Evolutionary conservation across 1,139 yeast species (phyloP).

Genomic region (Hansenula sp.): DNA sequence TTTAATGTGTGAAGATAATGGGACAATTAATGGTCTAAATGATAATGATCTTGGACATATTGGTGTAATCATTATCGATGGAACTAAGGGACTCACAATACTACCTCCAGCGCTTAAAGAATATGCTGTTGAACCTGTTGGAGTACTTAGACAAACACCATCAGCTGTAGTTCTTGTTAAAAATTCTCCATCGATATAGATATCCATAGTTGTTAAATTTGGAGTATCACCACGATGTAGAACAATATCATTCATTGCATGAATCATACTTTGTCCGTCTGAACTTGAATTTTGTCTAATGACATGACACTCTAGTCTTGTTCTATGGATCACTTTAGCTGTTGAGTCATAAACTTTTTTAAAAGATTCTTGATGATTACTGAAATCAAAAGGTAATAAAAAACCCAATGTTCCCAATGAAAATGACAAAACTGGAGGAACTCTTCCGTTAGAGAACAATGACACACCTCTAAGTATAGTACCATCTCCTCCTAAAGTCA

Average conservation of each 20-base stretch:
- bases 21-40: conserved; percentile 80
- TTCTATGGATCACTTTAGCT: conserved; percentile 69
- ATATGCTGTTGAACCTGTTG: conserved; percentile 95
- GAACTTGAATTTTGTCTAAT: conserved; percentile 29
- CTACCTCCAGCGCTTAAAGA: conserved; percentile 89
- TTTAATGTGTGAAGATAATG: conserved; percentile 65
- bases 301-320: conserved; percentile 73
- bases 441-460: conserved; percentile 58
- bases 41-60: conserved; percentile 87
- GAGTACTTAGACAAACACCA: conserved; percentile 81
- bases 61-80: conserved; percentile 79
- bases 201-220: conserved; percentile 76
- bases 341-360: conserved; percentile 59
- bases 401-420: conserved; percentile 93
- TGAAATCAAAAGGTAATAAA: conserved; percentile 78
- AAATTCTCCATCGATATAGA: conserved; percentile 74
- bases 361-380: conserved; percentile 57
- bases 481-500: conserved; percentile 94
- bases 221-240: conserved; percentile 89
- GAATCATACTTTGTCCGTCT: conserved; percentile 29
- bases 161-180: conserved; percentile 90
- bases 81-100: conserved; percentile 84
- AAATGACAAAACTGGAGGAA: conserved; percentile 87
- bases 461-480: conserved; percentile 75
- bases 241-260: conserved; percentile 90